These are phyloP conservation scores for Yarrowia sp. DNA, from an alignment of 805 yeast genomes.

Conservation along the genomic window DNA sequence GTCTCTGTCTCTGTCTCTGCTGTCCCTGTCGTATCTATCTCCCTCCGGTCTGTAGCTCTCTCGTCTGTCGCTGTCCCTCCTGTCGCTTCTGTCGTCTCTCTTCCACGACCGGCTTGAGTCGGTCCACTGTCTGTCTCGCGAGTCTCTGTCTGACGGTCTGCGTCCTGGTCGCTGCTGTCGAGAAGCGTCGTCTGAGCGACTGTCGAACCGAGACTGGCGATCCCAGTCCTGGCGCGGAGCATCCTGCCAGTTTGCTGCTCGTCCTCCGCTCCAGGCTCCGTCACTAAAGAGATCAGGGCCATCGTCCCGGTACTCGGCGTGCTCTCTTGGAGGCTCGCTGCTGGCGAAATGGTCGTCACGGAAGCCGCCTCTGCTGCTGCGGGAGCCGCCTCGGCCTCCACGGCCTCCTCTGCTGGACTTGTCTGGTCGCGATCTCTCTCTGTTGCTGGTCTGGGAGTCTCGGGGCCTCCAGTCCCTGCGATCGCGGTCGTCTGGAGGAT, in stretches of 20 bases:
- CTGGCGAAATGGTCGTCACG: not conserved
- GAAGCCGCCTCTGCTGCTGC: not conserved
- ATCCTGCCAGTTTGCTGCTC: not conserved
- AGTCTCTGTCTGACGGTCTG: not conserved
- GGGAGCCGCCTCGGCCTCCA: not conserved
- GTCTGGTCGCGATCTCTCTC: not conserved
- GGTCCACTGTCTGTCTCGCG: no score
- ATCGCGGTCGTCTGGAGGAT: not conserved
- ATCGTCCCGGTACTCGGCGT: not conserved
- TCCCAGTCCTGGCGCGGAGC: not conserved
- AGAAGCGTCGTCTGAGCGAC: not conserved
- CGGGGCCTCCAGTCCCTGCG: not conserved
- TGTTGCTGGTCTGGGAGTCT: no score
- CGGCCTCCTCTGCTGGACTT: not conserved
- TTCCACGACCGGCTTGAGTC: no score
- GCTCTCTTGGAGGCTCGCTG: not conserved
- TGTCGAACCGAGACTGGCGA: not conserved
- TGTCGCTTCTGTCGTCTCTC: not conserved
- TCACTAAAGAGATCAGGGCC: constrained; percentile 8
- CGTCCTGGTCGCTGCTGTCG: not conserved
- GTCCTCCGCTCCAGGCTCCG: not conserved
- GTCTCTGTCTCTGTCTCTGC: not conserved
- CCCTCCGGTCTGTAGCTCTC: not conserved
- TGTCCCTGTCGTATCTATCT: not conserved
- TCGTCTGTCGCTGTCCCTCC: not conserved